These are phyloP conservation scores for Colletotrichum caudatum DNA, from an alignment of 2,329 filamentous ascomycete species.

Conservation along the genomic window DNA sequence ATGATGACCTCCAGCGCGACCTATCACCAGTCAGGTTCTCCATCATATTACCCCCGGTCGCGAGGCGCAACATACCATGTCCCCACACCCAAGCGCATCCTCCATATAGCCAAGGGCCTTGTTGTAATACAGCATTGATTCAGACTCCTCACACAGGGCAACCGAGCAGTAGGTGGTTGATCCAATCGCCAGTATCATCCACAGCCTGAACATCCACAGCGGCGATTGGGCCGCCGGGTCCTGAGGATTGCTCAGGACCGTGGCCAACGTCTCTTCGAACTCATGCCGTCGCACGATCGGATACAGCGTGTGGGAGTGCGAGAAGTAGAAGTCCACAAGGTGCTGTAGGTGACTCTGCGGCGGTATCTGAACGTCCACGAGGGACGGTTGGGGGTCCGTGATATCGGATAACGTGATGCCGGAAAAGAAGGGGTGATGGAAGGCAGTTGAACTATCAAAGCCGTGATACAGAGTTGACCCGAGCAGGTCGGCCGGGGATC, in stretches of 20 bases:
- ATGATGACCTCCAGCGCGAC: slow-evolving; percentile 58
- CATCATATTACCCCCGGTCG: background rate
- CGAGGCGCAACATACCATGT: slow-evolving; percentile 50
- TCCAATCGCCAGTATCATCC: slow-evolving; percentile 63
- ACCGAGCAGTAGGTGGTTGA: slow-evolving; percentile 59
- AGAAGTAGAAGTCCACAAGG: slow-evolving; percentile 58
- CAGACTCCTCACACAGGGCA: slow-evolving; percentile 56
- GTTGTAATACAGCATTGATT: slow-evolving; percentile 57
- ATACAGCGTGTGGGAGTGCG: slow-evolving; percentile 60
- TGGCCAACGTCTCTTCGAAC: slow-evolving; percentile 50
- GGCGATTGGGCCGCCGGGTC: slow-evolving; percentile 49
- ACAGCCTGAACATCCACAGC: slow-evolving; percentile 55
- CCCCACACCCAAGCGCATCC: slow-evolving; percentile 51
- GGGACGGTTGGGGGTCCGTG: slow-evolving; percentile 43
- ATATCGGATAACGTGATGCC: slow-evolving; percentile 48
- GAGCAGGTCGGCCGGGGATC: slow-evolving; percentile 44
- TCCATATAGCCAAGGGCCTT: slow-evolving; percentile 59
- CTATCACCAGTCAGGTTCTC: slow-evolving; percentile 42
- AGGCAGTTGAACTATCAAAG: slow-evolving; percentile 45
- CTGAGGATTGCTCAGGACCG: slow-evolving; percentile 38
- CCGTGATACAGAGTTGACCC: slow-evolving; percentile 43
- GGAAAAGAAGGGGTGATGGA: slow-evolving; percentile 49
- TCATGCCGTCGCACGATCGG: slow-evolving; percentile 55
- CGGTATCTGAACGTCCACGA: slow-evolving; percentile 38
- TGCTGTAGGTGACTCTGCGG: slow-evolving; percentile 47